phyloP scores from a whole-genome alignment of 345 rosid genomes.

The Ailanthus altissimus region DNA sequence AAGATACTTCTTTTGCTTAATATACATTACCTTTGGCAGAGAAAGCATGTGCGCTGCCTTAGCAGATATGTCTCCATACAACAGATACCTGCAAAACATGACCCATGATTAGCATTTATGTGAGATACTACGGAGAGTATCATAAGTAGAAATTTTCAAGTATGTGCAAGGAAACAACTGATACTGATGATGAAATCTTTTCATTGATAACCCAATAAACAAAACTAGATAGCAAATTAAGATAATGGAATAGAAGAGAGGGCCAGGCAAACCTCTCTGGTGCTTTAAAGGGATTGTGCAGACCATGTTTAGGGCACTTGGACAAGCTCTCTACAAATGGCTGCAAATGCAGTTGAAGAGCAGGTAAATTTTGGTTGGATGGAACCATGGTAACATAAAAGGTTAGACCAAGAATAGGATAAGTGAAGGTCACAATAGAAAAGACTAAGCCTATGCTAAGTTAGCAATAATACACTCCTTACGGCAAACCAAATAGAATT shows the following conservation, averaged over 20 bases:
- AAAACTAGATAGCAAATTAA: background rate
- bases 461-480: background rate
- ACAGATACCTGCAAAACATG: slow-evolving; percentile 62
- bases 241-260: background rate
- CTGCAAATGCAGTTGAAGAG: slow-evolving; percentile 50
- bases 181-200: slow-evolving; percentile 1
- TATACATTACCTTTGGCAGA: slow-evolving; percentile 65
- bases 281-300: slow-evolving; percentile 95
- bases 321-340: slow-evolving; percentile 93
- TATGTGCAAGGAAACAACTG: background rate
- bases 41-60: slow-evolving; percentile 91
- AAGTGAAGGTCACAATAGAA: background rate
- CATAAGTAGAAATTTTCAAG: background rate
- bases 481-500: background rate
- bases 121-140: slow-evolving; percentile 4
- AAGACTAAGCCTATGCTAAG: background rate
- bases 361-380: slow-evolving; percentile 9
- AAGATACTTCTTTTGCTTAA: slow-evolving; percentile 4
- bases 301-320: slow-evolving; percentile 92
- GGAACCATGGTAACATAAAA: background rate
- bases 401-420: background rate
- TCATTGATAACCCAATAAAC: background rate
- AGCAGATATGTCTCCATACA: slow-evolving; percentile 84
- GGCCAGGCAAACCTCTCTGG: slow-evolving; percentile 75
- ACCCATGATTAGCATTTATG: background rate